A percentile compares a stretch with the other conserved stretches of the same genome.
phyloP scores from a whole-genome alignment of 202 grass and related monocot species.

The Bolboschoenoplectus hybrid region DNA sequence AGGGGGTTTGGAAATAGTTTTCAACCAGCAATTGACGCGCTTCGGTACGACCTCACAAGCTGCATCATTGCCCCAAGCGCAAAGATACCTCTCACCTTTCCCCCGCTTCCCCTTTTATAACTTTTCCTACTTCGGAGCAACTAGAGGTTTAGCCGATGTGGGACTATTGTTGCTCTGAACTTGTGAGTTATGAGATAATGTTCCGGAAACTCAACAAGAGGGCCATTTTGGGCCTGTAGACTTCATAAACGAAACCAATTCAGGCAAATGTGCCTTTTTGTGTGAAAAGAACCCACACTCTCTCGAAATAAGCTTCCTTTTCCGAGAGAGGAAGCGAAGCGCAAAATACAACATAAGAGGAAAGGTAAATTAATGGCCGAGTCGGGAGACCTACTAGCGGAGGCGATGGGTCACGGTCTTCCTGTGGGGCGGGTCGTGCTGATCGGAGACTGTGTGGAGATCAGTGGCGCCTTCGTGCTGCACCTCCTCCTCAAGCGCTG shows the following conservation, averaged over 20 bases:
- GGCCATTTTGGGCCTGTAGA: neutral
- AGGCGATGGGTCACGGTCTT: constrained; percentile 40
- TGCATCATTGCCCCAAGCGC: constrained; percentile 91
- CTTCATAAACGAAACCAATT: neutral
- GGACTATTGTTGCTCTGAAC: neutral
- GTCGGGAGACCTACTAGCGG: constrained; percentile 24
- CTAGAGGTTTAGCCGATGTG: neutral
- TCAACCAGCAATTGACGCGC: constrained; percentile 85
- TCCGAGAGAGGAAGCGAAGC: neutral
- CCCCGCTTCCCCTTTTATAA: neutral
- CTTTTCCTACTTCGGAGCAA: neutral
- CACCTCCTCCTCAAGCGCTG: constrained; percentile 79
- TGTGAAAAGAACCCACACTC: neutral
- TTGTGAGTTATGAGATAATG: neutral
- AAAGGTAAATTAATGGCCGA: constrained; percentile 11
- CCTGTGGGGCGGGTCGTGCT: constrained; percentile 62
- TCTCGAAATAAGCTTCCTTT: neutral
- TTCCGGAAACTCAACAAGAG: neutral
- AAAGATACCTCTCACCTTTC: accelerated
- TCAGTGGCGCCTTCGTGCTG: constrained; percentile 70
- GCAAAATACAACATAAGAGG: neutral
- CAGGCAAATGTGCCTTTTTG: neutral
- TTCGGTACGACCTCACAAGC: constrained; percentile 74
- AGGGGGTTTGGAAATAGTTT: constrained; percentile 91
- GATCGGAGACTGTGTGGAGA: constrained; percentile 83